Evolutionary conservation across 768 basidiomycete genomes (phyloP), one percentile per base, ranked within the genome.

Genomic region (Daedaleopsis sinensis): DNA sequence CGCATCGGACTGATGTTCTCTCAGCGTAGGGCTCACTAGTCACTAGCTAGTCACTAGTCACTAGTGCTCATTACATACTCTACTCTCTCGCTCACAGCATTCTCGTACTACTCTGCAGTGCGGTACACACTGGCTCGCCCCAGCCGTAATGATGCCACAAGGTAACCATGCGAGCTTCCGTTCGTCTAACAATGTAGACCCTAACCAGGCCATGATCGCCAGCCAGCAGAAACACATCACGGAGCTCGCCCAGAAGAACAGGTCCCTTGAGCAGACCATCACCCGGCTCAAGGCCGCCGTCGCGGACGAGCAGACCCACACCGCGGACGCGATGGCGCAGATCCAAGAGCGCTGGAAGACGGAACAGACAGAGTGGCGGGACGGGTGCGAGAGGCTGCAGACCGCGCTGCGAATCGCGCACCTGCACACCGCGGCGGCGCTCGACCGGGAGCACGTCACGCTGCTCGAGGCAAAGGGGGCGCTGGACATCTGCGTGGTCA

Each of bases 181-280:
- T 5, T 36, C 55, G 19, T 43, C 32, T 15, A 39, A 50, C 42
- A 37, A 37, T 0, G 52, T n/a, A 13, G 55, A 52, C 36, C 62
- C 62, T 0, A 59, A 56, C 44, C 78, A 77, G 35, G 79, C 85
- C 23, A 78, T 89, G 67, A 83, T 84, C 63, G 78, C 84, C 24
- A 80, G 86, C 5, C 83, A 88, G 70, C 85, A 85, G 61, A 73
- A 79, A 2, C 89, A 91, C 70, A 90, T 93, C 52, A 82, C 87
- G 52, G 88, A 92, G 46, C 83, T 93, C 55, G 87, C 90, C 2
- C 83, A 88, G 64, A 80, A 85, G 63, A 88, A 84, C 67, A 84
- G 84, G 24, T 82, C 82, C 0, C 80, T 90, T 55, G 88, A 90
- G 58, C 82, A 86, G 61, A 81, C 80, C 5, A 80, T 81, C 72